Conservation (phyloP, 1,284 basidiomycete genomes). For the Pascua sp. region DNA sequence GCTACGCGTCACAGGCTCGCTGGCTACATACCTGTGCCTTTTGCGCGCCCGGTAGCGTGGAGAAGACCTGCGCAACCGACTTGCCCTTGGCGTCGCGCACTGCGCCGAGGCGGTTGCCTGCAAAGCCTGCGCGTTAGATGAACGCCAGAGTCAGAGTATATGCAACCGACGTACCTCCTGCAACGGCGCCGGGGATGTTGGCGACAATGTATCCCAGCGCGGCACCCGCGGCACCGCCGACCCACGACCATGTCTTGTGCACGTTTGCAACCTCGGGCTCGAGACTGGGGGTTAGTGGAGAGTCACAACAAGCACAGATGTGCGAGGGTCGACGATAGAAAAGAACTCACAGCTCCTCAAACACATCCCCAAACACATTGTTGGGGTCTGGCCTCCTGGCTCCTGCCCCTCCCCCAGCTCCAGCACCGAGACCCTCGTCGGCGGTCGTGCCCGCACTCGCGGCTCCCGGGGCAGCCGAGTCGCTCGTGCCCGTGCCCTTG, state of each 20-base stretch:
- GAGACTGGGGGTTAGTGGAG: too few relatives aligned
- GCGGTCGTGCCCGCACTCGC: slow-evolving; percentile 3
- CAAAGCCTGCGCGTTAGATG: slow-evolving; percentile 57
- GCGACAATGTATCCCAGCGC: slow-evolving; percentile 82
- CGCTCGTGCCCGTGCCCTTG: slow-evolving; percentile 19
- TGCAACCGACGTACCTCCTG: slow-evolving; percentile 39
- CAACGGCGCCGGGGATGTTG: slow-evolving; percentile 69
- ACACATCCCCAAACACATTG: slow-evolving; percentile 78
- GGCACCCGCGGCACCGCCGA: slow-evolving; percentile 62
- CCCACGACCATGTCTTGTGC: slow-evolving; percentile 44
- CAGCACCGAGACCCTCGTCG: neutral
- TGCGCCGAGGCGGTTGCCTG: slow-evolving; percentile 80
- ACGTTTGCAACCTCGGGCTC: slow-evolving; percentile 49
- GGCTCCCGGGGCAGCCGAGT: slow-evolving; percentile 1
- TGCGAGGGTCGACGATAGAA: neutral
- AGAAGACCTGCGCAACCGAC: slow-evolving; percentile 87
- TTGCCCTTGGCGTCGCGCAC: slow-evolving; percentile 90
- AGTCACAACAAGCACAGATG: too few relatives aligned
- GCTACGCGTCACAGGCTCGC: neutral
- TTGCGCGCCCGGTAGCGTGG: slow-evolving; percentile 68
- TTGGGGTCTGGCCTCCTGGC: slow-evolving; percentile 67
- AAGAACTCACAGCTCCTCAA: slow-evolving; percentile 66
- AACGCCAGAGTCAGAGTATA: neutral
- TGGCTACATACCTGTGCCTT: slow-evolving; percentile 72
- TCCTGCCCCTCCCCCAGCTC: slow-evolving; percentile 3